These are phyloP conservation scores for Cercospora sp. DNA, from an alignment of 2,329 filamentous ascomycete species.

Conservation along the genomic window DNA sequence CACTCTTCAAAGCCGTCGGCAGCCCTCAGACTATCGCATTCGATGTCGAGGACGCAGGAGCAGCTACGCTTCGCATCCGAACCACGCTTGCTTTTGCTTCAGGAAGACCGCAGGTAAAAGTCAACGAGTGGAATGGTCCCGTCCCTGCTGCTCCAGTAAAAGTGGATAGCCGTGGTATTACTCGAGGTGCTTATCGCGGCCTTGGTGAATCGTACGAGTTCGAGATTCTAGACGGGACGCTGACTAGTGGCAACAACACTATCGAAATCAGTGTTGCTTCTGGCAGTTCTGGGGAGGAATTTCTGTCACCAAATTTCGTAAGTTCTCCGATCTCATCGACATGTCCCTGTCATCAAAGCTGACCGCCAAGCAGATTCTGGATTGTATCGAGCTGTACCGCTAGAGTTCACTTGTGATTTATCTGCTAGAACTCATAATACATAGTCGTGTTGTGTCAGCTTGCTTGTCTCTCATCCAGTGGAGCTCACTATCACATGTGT, in stretches of 20 bases:
- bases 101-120: conserved; percentile 12
- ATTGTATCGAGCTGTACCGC: conserved; percentile 25
- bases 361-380: conserved; percentile 18
- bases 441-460: neutral
- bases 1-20: conserved; percentile 21
- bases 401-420: neutral
- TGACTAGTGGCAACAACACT: conserved; percentile 16
- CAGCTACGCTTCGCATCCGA: conserved; percentile 18
- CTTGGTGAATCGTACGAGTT: conserved; percentile 24
- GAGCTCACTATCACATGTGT: neutral
- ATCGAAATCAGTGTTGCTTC: conserved; percentile 18
- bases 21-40: conserved; percentile 19
- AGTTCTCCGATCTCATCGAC: neutral
- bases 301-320: conserved; percentile 23
- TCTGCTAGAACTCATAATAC: neutral
- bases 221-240: conserved; percentile 5
- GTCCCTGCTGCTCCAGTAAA: conserved; percentile 14
- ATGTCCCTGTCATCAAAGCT: neutral
- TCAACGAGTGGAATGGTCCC: conserved; percentile 13
- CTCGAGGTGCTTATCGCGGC: conserved; percentile 22
- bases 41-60: conserved; percentile 12
- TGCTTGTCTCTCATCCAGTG: neutral
- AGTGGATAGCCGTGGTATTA: conserved; percentile 24
- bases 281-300: conserved; percentile 9
- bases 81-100: conserved; percentile 23